These are phyloP conservation scores for Globisporangium nagaii DNA, from an alignment of 352 stramenopile species.

Conservation along the genomic window DNA sequence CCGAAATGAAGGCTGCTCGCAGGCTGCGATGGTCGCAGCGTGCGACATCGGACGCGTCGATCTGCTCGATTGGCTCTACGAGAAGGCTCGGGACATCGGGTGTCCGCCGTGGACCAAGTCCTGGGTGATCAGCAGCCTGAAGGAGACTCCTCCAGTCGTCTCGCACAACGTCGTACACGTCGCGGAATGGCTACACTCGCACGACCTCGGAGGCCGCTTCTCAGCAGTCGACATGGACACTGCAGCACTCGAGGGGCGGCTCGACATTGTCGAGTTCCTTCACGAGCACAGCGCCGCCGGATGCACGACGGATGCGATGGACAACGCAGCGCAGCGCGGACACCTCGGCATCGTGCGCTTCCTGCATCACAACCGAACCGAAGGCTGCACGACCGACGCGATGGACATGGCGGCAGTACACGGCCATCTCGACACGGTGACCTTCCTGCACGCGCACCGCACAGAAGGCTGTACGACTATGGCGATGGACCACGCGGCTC, in stretches of 20 bases:
- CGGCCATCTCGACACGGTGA: neutral
- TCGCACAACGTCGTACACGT: neutral
- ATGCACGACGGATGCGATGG: conserved; percentile 12
- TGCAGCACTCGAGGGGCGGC: neutral
- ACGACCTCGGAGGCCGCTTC: neutral
- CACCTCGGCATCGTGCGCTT: conserved; percentile 8
- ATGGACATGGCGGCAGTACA: conserved; percentile 10
- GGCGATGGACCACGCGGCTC: conserved; percentile 6
- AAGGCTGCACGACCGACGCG: conserved; percentile 11
- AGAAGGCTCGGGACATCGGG: neutral
- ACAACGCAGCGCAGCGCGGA: conserved; percentile 6
- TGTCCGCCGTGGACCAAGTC: neutral
- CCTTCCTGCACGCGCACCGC: conserved; percentile 7
- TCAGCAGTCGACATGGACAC: neutral
- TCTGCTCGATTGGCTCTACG: conserved; percentile 1
- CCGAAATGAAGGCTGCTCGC: conserved; percentile 23
- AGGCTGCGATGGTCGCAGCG: neutral
- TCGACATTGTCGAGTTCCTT: conserved; percentile 9
- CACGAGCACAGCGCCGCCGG: neutral
- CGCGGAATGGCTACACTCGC: neutral
- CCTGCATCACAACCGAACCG: conserved; percentile 2
- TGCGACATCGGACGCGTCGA: neutral
- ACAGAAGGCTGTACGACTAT: conserved; percentile 6
- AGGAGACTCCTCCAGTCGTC: neutral
- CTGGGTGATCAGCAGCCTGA: conserved; percentile 1